Percentiles rank a stretch among this genome's conserved stretches.
These are phyloP conservation scores for Pythium volutum DNA, from an alignment of 352 stramenopile genomes.

Conservation along the genomic window DNA sequence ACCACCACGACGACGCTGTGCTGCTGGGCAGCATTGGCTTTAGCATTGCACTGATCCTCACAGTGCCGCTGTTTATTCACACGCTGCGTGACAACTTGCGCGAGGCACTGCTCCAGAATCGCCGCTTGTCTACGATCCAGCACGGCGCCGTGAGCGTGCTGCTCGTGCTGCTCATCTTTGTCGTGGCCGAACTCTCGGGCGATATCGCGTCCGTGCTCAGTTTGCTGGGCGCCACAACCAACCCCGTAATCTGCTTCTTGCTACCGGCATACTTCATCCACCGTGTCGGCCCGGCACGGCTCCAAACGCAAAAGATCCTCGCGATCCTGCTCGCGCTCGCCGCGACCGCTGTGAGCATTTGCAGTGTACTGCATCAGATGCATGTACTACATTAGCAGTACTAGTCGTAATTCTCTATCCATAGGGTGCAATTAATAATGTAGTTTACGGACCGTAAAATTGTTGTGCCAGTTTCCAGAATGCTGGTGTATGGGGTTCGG, in stretches of 20 bases:
- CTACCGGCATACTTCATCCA: slow-evolving; percentile 80
- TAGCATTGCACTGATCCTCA: slow-evolving; percentile 79
- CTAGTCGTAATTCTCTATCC: background rate
- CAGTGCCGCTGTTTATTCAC: slow-evolving; percentile 82
- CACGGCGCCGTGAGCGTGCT: slow-evolving; percentile 54
- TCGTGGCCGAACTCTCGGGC: slow-evolving; percentile 63
- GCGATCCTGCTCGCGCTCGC: slow-evolving; percentile 43
- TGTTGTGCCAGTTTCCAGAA: slow-evolving; percentile 3
- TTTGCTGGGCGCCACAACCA: slow-evolving; percentile 80
- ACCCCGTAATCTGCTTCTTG: slow-evolving; percentile 87
- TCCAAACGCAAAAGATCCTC: slow-evolving; percentile 42
- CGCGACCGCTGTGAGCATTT: slow-evolving; percentile 41
- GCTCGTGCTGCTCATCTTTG: slow-evolving; percentile 48
- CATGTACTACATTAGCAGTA: slow-evolving; percentile 22
- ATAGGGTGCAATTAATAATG: background rate
- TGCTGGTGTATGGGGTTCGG: background rate
- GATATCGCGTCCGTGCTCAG: slow-evolving; percentile 85
- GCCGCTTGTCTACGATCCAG: slow-evolving; percentile 37
- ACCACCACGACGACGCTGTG: slow-evolving; percentile 66
- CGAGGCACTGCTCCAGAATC: slow-evolving; percentile 57
- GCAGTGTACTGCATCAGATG: slow-evolving; percentile 59
- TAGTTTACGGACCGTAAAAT: too few relatives aligned
- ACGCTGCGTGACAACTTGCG: slow-evolving; percentile 81
- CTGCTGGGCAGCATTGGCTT: slow-evolving; percentile 73
- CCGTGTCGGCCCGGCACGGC: slow-evolving; percentile 39